phyloP scores from a whole-genome alignment of 192 early-diverging fungal species.

The Coemansia sp. region DNA sequence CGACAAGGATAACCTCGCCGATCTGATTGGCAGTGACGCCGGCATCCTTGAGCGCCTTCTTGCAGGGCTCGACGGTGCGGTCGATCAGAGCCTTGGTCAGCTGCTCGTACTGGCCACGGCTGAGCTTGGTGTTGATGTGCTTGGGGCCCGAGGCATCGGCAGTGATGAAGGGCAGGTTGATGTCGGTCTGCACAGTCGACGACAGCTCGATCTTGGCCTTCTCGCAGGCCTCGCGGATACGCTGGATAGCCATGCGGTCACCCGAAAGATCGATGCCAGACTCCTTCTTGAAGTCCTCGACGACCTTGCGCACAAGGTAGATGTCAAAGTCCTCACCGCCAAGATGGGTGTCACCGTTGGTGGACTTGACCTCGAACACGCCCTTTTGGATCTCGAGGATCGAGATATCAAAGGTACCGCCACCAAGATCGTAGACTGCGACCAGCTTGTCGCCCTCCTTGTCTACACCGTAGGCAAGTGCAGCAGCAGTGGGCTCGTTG shows the following conservation, averaged over 20 bases:
- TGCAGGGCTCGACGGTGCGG: slow-evolving; percentile 90
- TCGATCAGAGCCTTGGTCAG: slow-evolving; percentile 86
- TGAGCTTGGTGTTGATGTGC: slow-evolving; percentile 98
- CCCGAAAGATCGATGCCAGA: slow-evolving; percentile 84
- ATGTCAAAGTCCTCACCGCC: slow-evolving; percentile 99
- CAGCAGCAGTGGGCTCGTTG: slow-evolving; percentile 99
- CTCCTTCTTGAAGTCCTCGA: slow-evolving; percentile 82
- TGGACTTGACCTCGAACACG: slow-evolving; percentile 98
- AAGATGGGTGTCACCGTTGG: slow-evolving; percentile 97
- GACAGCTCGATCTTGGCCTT: slow-evolving; percentile 96
- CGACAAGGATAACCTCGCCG: slow-evolving; percentile 95
- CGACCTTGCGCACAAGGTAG: slow-evolving; percentile 96
- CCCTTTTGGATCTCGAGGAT: slow-evolving; percentile 96
- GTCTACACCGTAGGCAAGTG: slow-evolving; percentile 98
- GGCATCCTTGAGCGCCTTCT: slow-evolving; percentile 93
- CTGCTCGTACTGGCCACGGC: slow-evolving; percentile 98
- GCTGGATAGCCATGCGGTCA: slow-evolving; percentile 93
- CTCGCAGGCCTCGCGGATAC: slow-evolving; percentile 96
- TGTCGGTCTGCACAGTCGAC: slow-evolving; percentile 92
- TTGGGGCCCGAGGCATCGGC: slow-evolving; percentile 88
- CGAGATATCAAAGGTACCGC: slow-evolving; percentile 98
- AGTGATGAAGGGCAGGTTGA: slow-evolving; percentile 94
- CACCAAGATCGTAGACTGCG: slow-evolving; percentile 96
- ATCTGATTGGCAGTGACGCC: slow-evolving; percentile 69
- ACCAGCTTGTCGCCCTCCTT: slow-evolving; percentile 97